A percentile compares a stretch with the other conserved stretches of the same genome.
Evolutionary conservation across 441 rosid species (phyloP).

Genomic region (Syzygium syzygioides): DNA sequence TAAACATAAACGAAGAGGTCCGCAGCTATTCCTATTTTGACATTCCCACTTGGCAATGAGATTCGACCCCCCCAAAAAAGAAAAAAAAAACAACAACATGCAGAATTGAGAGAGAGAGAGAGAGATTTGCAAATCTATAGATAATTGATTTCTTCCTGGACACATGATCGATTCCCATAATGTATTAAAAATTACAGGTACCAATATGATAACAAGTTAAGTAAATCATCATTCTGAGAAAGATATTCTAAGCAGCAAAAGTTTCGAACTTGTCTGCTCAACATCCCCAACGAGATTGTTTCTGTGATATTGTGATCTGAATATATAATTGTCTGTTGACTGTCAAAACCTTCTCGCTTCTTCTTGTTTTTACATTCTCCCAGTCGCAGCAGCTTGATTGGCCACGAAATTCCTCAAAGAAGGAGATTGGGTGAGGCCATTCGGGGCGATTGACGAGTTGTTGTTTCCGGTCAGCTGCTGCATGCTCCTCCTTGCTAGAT

Average conservation of each 20-base stretch:
- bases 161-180: background rate
- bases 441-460: constrained; percentile 76
- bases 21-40: background rate
- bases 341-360: background rate
- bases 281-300: background rate
- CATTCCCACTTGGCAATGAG: background rate
- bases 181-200: background rate
- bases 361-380: background rate
- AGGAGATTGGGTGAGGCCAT: constrained; percentile 81
- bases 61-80: background rate
- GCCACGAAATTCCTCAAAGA: constrained; percentile 55
- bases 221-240: background rate
- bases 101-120: background rate
- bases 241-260: background rate
- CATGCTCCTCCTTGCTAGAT: constrained; percentile 79
- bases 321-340: background rate
- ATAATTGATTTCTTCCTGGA: background rate
- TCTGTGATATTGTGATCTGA: background rate
- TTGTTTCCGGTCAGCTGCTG: constrained; percentile 70
- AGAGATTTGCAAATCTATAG: background rate
- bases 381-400: background rate
- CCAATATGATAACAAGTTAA: background rate
- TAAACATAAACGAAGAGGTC: background rate
- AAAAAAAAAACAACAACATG: background rate
- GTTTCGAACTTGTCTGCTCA: background rate